A percentile compares a stretch with the other conserved stretches of the same genome.
phyloP scores from a whole-genome alignment of 139 green algal species.

The Monoraphidium neglectum region DNA sequence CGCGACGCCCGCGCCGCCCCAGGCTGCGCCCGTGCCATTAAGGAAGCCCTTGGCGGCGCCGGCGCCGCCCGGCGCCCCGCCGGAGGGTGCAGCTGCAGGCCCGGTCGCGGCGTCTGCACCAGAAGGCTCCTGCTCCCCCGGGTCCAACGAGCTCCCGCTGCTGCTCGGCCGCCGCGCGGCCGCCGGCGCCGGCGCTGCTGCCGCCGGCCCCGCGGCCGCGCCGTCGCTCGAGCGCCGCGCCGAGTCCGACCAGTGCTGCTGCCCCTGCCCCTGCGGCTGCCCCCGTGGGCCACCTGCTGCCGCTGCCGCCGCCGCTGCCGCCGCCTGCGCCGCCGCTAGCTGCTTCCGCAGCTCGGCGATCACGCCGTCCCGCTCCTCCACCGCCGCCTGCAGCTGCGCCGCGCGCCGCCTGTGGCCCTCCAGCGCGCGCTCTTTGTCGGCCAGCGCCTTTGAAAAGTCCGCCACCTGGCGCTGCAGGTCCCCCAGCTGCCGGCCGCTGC shows the following conservation, averaged over 20 bases:
- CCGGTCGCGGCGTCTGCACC: not conserved
- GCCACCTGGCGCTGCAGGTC: too few species aligned
- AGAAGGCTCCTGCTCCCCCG: too few species aligned
- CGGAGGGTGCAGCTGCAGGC: constrained; percentile 1
- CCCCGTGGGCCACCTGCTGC: constrained; percentile 22
- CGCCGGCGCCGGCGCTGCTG: not conserved
- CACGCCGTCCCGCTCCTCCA: not conserved
- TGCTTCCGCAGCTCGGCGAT: constrained; percentile 2
- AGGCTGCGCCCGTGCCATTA: not conserved
- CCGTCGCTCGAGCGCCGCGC: not conserved
- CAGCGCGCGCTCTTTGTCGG: too few species aligned
- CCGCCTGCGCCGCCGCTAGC: not conserved
- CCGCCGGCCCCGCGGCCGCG: not conserved
- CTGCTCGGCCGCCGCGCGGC: constrained; percentile 3
- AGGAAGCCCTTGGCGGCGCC: not conserved
- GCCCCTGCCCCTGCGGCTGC: constrained; percentile 16
- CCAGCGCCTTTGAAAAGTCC: too few species aligned
- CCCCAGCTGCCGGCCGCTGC: too few species aligned
- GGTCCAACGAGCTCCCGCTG: constrained; percentile 11
- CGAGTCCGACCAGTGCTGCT: constrained; percentile 7
- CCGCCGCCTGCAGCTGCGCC: constrained; percentile 2
- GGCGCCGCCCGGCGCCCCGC: not conserved
- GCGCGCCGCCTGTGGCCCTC: too few species aligned
- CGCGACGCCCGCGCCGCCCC: constrained; percentile 30
- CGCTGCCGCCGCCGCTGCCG: not conserved